These are phyloP conservation scores for Fusarium guadeloupense DNA, from an alignment of 2,329 filamentous ascomycete species.

Conservation along the genomic window DNA sequence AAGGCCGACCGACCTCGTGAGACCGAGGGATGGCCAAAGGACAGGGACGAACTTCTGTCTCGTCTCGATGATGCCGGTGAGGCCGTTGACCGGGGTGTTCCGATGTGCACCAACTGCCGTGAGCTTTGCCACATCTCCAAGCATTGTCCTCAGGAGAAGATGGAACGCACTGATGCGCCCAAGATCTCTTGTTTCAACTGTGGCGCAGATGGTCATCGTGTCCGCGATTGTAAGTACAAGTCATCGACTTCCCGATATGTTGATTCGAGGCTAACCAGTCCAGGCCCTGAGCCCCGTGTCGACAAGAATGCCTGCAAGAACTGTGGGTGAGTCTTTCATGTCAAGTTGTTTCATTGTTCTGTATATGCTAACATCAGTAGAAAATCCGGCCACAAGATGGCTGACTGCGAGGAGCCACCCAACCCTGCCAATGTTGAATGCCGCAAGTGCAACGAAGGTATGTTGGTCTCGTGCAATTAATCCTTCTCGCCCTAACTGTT, in stretches of 20 bases:
- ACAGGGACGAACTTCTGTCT: slow-evolving; percentile 66
- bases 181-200: slow-evolving; percentile 73
- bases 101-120: slow-evolving; percentile 71
- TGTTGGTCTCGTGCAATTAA: slow-evolving; percentile 36
- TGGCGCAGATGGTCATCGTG: slow-evolving; percentile 68
- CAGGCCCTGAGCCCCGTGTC: slow-evolving; percentile 67
- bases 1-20: slow-evolving; percentile 68
- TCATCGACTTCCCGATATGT: background rate
- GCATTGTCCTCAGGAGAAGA: slow-evolving; percentile 66
- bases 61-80: slow-evolving; percentile 74
- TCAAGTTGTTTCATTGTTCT: background rate
- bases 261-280: slow-evolving; percentile 14
- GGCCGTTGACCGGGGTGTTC: slow-evolving; percentile 65
- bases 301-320: slow-evolving; percentile 75
- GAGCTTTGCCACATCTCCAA: slow-evolving; percentile 71
- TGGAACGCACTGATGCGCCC: slow-evolving; percentile 55
- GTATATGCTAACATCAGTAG: slow-evolving; percentile 42
- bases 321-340: slow-evolving; percentile 59
- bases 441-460: slow-evolving; percentile 70
- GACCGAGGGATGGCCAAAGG: slow-evolving; percentile 67
- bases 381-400: slow-evolving; percentile 60
- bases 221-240: slow-evolving; percentile 70
- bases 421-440: slow-evolving; percentile 71
- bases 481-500: slow-evolving; percentile 10
- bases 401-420: slow-evolving; percentile 68